A percentile compares a stretch with the other conserved stretches of the same genome.
Evolutionary conservation across 2,329 filamentous ascomycete genomes (phyloP).

Genomic region (Pseudogymnoascus sp.): DNA sequence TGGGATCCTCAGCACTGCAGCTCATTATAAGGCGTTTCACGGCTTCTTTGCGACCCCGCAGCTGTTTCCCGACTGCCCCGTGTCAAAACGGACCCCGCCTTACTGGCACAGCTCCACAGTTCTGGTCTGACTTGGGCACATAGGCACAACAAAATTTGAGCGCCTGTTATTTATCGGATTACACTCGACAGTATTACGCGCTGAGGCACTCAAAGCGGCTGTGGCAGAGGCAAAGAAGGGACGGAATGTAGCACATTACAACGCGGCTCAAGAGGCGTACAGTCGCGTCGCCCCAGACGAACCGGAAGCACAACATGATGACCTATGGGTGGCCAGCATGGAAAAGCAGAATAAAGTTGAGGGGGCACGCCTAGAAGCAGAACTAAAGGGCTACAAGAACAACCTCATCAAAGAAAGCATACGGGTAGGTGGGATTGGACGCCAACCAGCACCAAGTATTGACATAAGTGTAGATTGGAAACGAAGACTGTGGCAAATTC

Average conservation of each 20-base stretch:
- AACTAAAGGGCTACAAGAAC: conserved; percentile 90
- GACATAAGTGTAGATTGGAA: conserved; percentile 61
- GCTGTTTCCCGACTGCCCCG: background rate
- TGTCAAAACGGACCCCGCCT: background rate
- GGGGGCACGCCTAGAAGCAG: conserved; percentile 67
- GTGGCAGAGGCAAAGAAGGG: conserved; percentile 67
- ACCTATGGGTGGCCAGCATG: conserved; percentile 64
- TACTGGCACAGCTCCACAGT: background rate
- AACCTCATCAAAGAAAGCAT: conserved; percentile 98
- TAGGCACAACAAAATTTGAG: conserved; percentile 72
- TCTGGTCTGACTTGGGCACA: conserved; percentile 7
- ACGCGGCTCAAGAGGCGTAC: conserved; percentile 58
- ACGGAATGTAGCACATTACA: conserved; percentile 64
- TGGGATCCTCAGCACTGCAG: background rate
- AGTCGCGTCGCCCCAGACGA: conserved; percentile 56
- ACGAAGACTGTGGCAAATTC: conserved; percentile 84
- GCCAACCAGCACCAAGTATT: background rate
- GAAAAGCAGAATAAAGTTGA: conserved; percentile 60
- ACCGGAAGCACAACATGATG: conserved; percentile 57
- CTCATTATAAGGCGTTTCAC: background rate
- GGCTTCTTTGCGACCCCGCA: background rate
- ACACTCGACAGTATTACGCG: conserved; percentile 63
- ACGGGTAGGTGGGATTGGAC: conserved; percentile 46
- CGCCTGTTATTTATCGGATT: conserved; percentile 76
- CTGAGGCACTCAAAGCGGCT: conserved; percentile 74